Percentiles rank a stretch among this genome's conserved stretches.
Conservation (phyloP, 1,284 basidiomycete species). For the Ustilago loliicola region DNA sequence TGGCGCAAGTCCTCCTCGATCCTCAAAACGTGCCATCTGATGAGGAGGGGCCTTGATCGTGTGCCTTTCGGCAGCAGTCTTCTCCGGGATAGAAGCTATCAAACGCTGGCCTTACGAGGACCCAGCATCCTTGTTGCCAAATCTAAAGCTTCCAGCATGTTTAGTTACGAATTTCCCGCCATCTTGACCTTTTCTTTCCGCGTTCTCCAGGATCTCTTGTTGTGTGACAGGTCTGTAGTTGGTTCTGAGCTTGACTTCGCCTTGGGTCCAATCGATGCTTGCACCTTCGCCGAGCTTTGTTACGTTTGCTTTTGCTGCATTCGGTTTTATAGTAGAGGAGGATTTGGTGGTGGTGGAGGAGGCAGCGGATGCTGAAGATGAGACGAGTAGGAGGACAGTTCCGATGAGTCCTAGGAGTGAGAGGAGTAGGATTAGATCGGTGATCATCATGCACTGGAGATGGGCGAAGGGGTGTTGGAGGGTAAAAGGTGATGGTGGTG, state of each 20-base stretch:
- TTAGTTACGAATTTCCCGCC: constrained; percentile 12
- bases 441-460: too few species aligned
- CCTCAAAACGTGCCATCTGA: too few species aligned
- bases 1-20: too few species aligned
- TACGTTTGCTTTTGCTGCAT: background rate
- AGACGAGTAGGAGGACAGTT: constrained; percentile 1
- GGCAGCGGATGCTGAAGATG: background rate
- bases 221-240: constrained; percentile 21
- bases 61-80: too few species aligned
- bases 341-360: background rate
- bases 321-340: background rate
- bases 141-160: constrained; percentile 22
- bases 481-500: too few species aligned
- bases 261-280: constrained; percentile 20
- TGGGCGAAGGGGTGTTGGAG: too few species aligned
- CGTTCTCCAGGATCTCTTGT: constrained; percentile 21
- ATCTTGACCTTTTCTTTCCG: background rate
- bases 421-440: constrained; percentile 18
- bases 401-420: constrained; percentile 9
- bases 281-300: background rate
- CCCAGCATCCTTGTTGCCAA: constrained; percentile 20
- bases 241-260: constrained; percentile 22
- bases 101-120: background rate
- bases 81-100: too few species aligned
- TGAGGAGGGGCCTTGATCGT: too few species aligned